phyloP scores from a whole-genome alignment of 2,329 filamentous ascomycete species.

The Colletotrichum tabaci region DNA sequence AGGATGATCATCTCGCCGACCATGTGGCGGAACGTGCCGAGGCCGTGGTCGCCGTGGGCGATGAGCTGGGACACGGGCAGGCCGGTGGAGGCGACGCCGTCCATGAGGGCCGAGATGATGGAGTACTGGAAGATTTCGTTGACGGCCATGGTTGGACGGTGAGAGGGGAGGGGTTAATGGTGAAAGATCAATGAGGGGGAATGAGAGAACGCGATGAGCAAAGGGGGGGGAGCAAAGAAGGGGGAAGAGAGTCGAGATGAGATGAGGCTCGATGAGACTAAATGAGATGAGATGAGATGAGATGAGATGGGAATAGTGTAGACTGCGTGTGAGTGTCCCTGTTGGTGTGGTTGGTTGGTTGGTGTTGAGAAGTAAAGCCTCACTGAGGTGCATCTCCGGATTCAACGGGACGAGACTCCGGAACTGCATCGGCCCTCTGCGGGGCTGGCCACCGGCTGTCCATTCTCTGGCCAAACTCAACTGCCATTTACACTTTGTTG shows the following conservation, averaged over 20 bases:
- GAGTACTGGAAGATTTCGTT: slow-evolving; percentile 55
- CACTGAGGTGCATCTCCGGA: too few species aligned
- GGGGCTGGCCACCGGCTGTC: neutral
- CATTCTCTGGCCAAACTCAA: neutral
- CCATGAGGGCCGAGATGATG: slow-evolving; percentile 53
- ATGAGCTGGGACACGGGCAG: slow-evolving; percentile 49
- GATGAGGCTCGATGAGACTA: neutral
- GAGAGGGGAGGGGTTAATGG: too few species aligned
- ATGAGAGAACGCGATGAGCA: too few species aligned
- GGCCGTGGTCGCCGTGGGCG: slow-evolving; percentile 52
- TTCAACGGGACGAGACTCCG: neutral
- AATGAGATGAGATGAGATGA: neutral
- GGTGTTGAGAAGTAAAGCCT: too few species aligned
- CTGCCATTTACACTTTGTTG: neutral
- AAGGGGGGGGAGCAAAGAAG: too few species aligned
- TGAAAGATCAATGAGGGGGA: too few species aligned
- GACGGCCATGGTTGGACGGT: slow-evolving; percentile 45
- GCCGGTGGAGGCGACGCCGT: slow-evolving; percentile 52
- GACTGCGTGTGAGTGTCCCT: neutral
- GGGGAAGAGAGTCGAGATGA: neutral
- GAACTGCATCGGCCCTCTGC: neutral
- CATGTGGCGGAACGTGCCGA: slow-evolving; percentile 54
- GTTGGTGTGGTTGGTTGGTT: too few species aligned
- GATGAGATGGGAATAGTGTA: neutral
- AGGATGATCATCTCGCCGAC: slow-evolving; percentile 54